A percentile compares a stretch with the other conserved stretches of the same genome.
Evolutionary conservation across 169 alveolate genomes (phyloP).

Genomic region (Eimeria praecox): DNA sequence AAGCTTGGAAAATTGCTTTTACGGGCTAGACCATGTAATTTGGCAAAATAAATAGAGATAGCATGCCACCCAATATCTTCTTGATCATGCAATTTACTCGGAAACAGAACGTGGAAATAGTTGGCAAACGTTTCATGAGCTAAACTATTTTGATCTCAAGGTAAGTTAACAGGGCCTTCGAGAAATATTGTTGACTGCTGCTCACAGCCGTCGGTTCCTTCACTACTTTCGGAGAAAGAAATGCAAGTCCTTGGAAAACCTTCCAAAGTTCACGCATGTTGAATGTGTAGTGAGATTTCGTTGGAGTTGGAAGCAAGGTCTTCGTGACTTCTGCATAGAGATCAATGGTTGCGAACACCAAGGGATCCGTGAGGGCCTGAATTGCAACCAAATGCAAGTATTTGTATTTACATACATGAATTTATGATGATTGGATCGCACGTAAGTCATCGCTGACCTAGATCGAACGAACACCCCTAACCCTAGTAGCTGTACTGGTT

Average conservation of each 20-base stretch:
- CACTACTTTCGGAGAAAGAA: constrained; percentile 89
- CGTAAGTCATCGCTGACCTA: no score
- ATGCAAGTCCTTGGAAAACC: constrained; percentile 96
- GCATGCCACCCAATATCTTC: neutral
- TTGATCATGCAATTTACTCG: neutral
- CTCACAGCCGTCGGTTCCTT: constrained; percentile 68
- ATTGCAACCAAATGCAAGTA: neutral
- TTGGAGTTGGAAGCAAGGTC: constrained; percentile 96
- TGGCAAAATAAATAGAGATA: neutral
- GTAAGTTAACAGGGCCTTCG: neutral
- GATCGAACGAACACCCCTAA: neutral
- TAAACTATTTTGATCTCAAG: neutral
- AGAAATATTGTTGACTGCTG: neutral
- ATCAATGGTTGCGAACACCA: constrained; percentile 89
- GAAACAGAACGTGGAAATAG: neutral
- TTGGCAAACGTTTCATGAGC: neutral
- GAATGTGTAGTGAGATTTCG: constrained; percentile 96
- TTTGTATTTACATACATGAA: neutral
- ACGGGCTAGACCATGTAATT: neutral
- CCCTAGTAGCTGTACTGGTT: neutral
- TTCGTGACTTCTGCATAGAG: constrained; percentile 91
- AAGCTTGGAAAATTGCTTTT: neutral
- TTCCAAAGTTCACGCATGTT: constrained; percentile 97
- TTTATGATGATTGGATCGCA: neutral
- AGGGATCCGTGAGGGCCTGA: constrained; percentile 84